Percentiles rank a stretch among this genome's conserved stretches.
Conservation (phyloP, 176 grass and related monocot species). For the Neostapfia colusana region DNA sequence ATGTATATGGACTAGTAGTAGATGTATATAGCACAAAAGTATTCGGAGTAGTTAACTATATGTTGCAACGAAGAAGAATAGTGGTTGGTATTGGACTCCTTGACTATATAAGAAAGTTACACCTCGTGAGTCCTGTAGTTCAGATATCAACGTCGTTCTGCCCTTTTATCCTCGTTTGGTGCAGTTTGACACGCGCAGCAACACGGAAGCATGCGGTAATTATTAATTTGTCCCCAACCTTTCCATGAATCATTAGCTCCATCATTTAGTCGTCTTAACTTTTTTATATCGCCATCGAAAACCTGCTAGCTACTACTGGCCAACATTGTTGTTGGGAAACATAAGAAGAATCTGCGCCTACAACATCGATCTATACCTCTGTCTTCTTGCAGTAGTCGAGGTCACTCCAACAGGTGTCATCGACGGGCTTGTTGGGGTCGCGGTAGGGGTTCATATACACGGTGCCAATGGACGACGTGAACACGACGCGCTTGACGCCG, state of each 20-base stretch:
- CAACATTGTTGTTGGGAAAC: neutral
- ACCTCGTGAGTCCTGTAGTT: constrained; percentile 1
- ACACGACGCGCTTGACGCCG: constrained; percentile 61
- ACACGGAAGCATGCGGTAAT: neutral
- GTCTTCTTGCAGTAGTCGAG: constrained; percentile 86
- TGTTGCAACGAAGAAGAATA: neutral
- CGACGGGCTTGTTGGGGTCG: constrained; percentile 45
- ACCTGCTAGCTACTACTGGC: neutral
- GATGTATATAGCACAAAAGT: constrained; percentile 24
- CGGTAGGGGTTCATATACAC: constrained; percentile 81
- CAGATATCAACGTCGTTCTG: constrained; percentile 17
- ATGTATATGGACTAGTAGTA: neutral
- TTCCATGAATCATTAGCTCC: neutral
- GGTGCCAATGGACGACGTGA: constrained; percentile 81
- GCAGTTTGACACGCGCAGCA: neutral
- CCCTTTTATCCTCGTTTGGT: constrained; percentile 37
- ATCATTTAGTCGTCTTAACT: neutral
- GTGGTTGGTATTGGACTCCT: constrained; percentile 1
- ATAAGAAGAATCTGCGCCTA: neutral
- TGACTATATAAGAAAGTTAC: constrained; percentile 11
- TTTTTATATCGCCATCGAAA: neutral
- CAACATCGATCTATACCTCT: constrained; percentile 39
- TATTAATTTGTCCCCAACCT: neutral
- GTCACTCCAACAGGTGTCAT: constrained; percentile 84
- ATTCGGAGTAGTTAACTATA: constrained; percentile 26